phyloP scores from a whole-genome alignment of 179 eudicot species.

The Sideroxylon spinosum region DNA sequence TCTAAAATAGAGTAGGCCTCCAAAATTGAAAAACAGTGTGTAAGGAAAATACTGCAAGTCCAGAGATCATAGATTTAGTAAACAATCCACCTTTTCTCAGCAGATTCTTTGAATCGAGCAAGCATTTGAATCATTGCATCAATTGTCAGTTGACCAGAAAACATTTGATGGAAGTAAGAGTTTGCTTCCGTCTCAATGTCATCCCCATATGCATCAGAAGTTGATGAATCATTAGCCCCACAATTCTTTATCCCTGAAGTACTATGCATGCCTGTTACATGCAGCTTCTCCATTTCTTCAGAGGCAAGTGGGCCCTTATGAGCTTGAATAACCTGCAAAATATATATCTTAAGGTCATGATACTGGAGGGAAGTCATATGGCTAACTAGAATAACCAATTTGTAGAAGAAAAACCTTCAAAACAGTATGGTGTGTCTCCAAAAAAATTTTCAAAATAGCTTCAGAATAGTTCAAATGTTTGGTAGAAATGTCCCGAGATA shows the following conservation, averaged over 20 bases:
- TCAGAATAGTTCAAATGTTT: conserved; percentile 50
- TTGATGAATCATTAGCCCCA: conserved; percentile 45
- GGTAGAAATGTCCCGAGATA: conserved; percentile 44
- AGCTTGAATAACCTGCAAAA: conserved; percentile 74
- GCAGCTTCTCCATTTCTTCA: conserved; percentile 67
- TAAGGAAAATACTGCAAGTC: neutral
- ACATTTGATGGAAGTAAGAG: conserved; percentile 83
- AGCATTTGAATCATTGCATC: conserved; percentile 90
- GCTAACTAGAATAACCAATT: neutral
- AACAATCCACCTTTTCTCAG: conserved; percentile 56
- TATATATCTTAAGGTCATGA: neutral
- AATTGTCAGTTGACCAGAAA: conserved; percentile 62
- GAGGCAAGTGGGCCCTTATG: conserved; percentile 40
- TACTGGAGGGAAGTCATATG: neutral
- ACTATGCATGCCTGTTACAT: conserved; percentile 37
- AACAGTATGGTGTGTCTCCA: conserved; percentile 46
- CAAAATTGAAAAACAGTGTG: neutral
- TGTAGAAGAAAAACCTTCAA: conserved; percentile 54
- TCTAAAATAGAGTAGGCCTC: neutral
- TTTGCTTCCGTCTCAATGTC: conserved; percentile 89
- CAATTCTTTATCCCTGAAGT: conserved; percentile 45
- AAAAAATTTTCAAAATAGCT: conserved; percentile 34
- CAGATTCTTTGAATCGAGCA: conserved; percentile 73
- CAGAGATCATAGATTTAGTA: neutral
- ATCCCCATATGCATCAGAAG: conserved; percentile 51